Percentiles rank a stretch among this genome's conserved stretches.
phyloP scores from a whole-genome alignment of 2,329 filamentous ascomycete species.

The Calonectria multiphialidica region DNA sequence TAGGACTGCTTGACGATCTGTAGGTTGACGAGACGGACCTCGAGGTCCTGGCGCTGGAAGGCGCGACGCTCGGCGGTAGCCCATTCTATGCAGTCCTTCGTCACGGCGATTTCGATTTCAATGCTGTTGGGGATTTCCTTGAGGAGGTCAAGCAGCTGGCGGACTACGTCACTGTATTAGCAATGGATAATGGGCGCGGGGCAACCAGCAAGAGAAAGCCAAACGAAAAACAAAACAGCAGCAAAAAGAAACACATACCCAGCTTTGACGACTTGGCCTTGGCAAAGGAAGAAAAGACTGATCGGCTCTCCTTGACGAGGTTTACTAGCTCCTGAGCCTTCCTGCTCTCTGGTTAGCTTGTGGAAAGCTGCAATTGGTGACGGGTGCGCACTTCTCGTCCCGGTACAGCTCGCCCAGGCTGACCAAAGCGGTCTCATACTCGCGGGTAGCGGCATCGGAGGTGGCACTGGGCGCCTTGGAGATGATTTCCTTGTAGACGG shows the following conservation, averaged over 20 bases:
- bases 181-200: background rate
- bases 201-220: constrained; percentile 11
- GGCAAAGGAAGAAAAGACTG: constrained; percentile 93
- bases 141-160: constrained; percentile 96
- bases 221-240: background rate
- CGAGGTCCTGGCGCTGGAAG: constrained; percentile 97
- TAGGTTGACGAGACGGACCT: constrained; percentile 92
- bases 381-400: constrained; percentile 78
- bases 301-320: constrained; percentile 89
- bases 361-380: constrained; percentile 7
- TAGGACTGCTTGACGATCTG: constrained; percentile 98
- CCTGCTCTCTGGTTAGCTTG: constrained; percentile 57
- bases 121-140: constrained; percentile 92
- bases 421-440: constrained; percentile 91
- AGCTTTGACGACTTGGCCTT: constrained; percentile 99
- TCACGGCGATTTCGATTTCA: constrained; percentile 94
- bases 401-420: constrained; percentile 93
- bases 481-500: constrained; percentile 90
- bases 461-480: constrained; percentile 86
- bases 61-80: constrained; percentile 93
- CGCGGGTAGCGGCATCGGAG: constrained; percentile 85
- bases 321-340: constrained; percentile 88
- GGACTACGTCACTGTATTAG: constrained; percentile 69
- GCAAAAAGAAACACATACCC: constrained; percentile 69
- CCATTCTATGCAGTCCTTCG: constrained; percentile 99